Evolutionary conservation across 2,329 filamentous ascomycete genomes (phyloP), one percentile per base, ranked within the genome.

Genomic region (Cylindrodendrum hubeiense): DNA sequence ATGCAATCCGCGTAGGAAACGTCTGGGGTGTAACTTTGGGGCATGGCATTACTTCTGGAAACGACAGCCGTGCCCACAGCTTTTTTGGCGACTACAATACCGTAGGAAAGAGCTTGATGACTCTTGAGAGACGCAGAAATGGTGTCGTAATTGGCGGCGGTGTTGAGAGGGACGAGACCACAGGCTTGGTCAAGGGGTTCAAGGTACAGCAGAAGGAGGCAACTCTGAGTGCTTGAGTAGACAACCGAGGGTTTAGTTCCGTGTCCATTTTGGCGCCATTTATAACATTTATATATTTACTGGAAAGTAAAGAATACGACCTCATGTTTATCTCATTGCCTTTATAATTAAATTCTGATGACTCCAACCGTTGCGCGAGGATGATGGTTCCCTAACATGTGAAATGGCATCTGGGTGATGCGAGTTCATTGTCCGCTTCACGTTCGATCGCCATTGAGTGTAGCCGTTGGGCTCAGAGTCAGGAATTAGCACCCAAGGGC

Each of bases 11-110:
- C 2, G 78, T 87, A 15, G 82, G 69, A 1, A 77, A 77, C n/a
- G 66, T 80, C 46, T 87, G 85, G 83, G 88, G 84, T 15, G 87
- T 89, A 1, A 87, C 88, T 0, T 77, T 91, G 13, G 89, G 88
- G 1, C 88, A 91, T 70, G 88, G 88, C 0, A 47, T 89, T 21
- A 73, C 77, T 3, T 60, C 64, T 1, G 77, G 72, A 0, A 72
- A 69, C 3, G 74, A 77, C 28, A 76, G 79, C 2, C 80, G 88
- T 22, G 82, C 81, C 0, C 88, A 90, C 70, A 66, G 60, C 5
- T 90, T 89, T 76, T 85, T 89, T 63, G 88, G 88, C 2, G 78
- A 86, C 59, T 86, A 87, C 51, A 69, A 74, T 3, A 71, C 70
- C 9, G 83, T 89, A 1, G 73, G 75, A 2, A 78, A 78, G 60